Evolutionary conservation across 2,329 filamentous ascomycete genomes (phyloP).

Genomic region (Neofusicoccum cordaticola): DNA sequence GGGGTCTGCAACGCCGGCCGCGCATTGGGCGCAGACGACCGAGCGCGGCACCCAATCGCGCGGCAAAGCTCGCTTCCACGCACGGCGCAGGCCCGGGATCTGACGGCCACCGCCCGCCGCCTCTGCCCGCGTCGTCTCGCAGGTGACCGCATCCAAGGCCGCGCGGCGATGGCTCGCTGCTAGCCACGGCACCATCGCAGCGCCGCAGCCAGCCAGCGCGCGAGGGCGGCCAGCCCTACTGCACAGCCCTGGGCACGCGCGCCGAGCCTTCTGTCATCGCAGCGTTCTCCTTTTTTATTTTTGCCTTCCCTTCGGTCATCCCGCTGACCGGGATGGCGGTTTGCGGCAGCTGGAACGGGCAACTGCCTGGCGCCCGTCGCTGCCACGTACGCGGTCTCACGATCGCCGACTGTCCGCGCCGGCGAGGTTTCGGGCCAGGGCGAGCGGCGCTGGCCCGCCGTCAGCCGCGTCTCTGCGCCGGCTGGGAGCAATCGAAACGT

Average conservation of each 20-base stretch:
- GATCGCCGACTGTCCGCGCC: background rate
- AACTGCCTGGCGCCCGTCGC: constrained; percentile 3
- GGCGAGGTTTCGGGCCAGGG: background rate
- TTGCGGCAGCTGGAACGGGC: constrained; percentile 12
- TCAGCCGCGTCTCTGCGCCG: constrained; percentile 12
- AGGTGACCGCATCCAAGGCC: constrained; percentile 15
- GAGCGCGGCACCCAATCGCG: constrained; percentile 11
- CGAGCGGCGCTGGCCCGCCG: constrained; percentile 8
- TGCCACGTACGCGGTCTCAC: constrained; percentile 16
- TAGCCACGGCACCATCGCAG: constrained; percentile 11
- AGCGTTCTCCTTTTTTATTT: background rate
- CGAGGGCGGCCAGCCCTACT: constrained; percentile 10
- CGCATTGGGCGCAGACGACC: background rate
- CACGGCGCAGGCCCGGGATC: background rate
- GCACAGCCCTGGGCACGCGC: constrained; percentile 10
- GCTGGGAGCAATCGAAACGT: constrained; percentile 11
- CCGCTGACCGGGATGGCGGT: constrained; percentile 16
- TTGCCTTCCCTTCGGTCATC: constrained; percentile 1
- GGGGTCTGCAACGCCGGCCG: constrained; percentile 11
- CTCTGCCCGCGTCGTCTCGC: background rate
- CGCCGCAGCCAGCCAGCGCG: constrained; percentile 6
- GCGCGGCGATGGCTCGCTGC: constrained; percentile 14
- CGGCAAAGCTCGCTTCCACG: constrained; percentile 1
- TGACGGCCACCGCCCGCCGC: constrained; percentile 3
- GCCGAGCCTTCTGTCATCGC: background rate